phyloP scores from a whole-genome alignment of 2,329 filamentous ascomycete species.

The Diaporthe capsici region DNA sequence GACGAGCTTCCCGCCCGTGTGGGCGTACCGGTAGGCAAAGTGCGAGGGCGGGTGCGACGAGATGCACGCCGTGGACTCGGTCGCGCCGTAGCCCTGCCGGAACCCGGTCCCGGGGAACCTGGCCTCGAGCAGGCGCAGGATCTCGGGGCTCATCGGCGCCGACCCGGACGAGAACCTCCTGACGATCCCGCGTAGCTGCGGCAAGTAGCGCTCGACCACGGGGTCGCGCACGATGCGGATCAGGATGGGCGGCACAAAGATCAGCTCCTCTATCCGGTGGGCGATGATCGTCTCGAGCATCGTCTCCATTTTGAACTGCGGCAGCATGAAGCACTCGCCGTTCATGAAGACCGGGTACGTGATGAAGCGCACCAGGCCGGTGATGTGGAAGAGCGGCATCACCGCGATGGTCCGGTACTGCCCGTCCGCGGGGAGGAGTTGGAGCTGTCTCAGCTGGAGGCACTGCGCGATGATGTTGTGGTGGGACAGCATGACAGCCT shows the following conservation, averaged over 20 bases:
- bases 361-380: slow-evolving; percentile 73
- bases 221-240: slow-evolving; percentile 72
- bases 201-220: slow-evolving; percentile 67
- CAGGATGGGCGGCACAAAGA: slow-evolving; percentile 72
- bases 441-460: slow-evolving; percentile 68
- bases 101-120: slow-evolving; percentile 73
- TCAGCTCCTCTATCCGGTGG: slow-evolving; percentile 68
- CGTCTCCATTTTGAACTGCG: slow-evolving; percentile 71
- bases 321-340: slow-evolving; percentile 76
- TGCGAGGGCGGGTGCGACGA: slow-evolving; percentile 70
- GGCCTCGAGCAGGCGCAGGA: slow-evolving; percentile 67
- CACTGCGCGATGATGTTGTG: slow-evolving; percentile 72
- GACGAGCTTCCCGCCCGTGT: slow-evolving; percentile 69
- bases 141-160: slow-evolving; percentile 69
- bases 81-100: slow-evolving; percentile 79
- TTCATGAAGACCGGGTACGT: slow-evolving; percentile 75
- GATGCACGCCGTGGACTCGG: slow-evolving; percentile 74
- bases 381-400: slow-evolving; percentile 74
- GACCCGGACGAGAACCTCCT: slow-evolving; percentile 58
- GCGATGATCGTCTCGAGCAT: slow-evolving; percentile 68
- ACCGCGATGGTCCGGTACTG: slow-evolving; percentile 68
- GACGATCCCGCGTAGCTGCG: slow-evolving; percentile 53
- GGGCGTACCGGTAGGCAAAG: slow-evolving; percentile 70
- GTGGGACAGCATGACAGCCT: slow-evolving; percentile 71
- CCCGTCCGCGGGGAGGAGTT: slow-evolving; percentile 56